These are phyloP conservation scores for Epicoccum nigrum DNA, from an alignment of 2,329 filamentous ascomycete genomes.

Conservation along the genomic window DNA sequence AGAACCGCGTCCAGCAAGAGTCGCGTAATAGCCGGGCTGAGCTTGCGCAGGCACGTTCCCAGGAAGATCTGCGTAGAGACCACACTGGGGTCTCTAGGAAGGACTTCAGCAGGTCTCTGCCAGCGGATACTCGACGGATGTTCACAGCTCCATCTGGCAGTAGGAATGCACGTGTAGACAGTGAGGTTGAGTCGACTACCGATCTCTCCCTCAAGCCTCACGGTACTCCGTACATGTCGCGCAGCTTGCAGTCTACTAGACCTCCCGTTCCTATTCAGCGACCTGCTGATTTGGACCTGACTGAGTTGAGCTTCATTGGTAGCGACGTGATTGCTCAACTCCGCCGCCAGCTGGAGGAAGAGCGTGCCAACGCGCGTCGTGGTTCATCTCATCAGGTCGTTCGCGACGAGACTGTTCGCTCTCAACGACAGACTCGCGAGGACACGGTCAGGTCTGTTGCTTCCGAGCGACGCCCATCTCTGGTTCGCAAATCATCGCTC, in stretches of 20 bases:
- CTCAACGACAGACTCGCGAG: conserved; percentile 47
- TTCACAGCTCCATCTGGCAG: conserved; percentile 40
- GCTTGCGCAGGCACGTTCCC: conserved; percentile 23
- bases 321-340: conserved; percentile 59
- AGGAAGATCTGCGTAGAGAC: conserved; percentile 33
- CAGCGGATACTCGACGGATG: conserved; percentile 30
- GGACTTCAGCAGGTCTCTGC: conserved; percentile 20
- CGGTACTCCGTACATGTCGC: conserved; percentile 35
- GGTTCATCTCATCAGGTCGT: conserved; percentile 35
- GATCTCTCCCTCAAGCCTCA: conserved; percentile 48
- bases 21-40: conserved; percentile 40
- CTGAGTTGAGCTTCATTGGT: conserved; percentile 62
- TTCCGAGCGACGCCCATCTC: conserved; percentile 46
- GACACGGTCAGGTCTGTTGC: conserved; percentile 48
- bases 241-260: conserved; percentile 26
- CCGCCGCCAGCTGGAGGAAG: conserved; percentile 62
- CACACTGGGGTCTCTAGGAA: conserved; percentile 32
- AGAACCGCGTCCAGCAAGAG: conserved; percentile 42
- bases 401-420: conserved; percentile 49
- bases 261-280: conserved; percentile 32
- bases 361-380: conserved; percentile 53
- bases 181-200: conserved; percentile 46
- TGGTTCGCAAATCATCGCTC: conserved; percentile 62
- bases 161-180: conserved; percentile 34
- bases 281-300: conserved; percentile 49